Evolutionary conservation across 352 stramenopile genomes (phyloP).

Genomic region (Thraustochytrium striatum): DNA sequence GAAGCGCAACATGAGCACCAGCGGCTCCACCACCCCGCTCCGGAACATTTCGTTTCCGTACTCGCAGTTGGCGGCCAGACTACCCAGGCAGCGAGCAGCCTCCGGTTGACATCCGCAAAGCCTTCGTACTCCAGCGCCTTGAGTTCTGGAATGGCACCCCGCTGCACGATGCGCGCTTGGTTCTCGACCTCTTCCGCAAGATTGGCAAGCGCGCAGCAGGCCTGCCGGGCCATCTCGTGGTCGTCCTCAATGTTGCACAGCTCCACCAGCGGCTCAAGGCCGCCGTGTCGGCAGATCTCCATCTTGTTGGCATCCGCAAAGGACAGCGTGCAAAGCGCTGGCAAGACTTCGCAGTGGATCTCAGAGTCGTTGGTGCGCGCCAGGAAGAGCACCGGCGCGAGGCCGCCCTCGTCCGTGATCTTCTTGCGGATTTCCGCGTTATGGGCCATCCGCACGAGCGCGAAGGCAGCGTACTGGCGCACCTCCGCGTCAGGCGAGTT

Average conservation of each 20-base stretch:
- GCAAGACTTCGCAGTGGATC: slow-evolving; percentile 83
- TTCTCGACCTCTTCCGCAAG: slow-evolving; percentile 88
- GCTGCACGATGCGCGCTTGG: slow-evolving; percentile 79
- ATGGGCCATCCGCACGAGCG: slow-evolving; percentile 86
- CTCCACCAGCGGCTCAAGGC: slow-evolving; percentile 76
- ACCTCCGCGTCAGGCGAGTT: slow-evolving; percentile 78
- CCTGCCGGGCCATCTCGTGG: slow-evolving; percentile 77
- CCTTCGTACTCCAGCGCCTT: slow-evolving; percentile 69
- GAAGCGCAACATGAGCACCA: slow-evolving; percentile 78
- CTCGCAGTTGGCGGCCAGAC: slow-evolving; percentile 89
- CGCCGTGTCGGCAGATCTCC: slow-evolving; percentile 87
- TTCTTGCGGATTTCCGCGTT: slow-evolving; percentile 87
- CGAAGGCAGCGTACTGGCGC: slow-evolving; percentile 88
- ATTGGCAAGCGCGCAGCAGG: slow-evolving; percentile 89
- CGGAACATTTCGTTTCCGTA: slow-evolving; percentile 85
- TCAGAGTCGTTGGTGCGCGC: slow-evolving; percentile 80
- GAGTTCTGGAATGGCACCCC: slow-evolving; percentile 75
- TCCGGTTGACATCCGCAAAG: slow-evolving; percentile 81
- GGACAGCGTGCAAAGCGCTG: slow-evolving; percentile 81
- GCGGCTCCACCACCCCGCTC: slow-evolving; percentile 69
- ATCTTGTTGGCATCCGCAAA: slow-evolving; percentile 87
- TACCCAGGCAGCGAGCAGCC: slow-evolving; percentile 82
- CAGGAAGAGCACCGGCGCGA: slow-evolving; percentile 92
- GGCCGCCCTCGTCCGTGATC: slow-evolving; percentile 87
- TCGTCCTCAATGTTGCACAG: slow-evolving; percentile 66